phyloP scores from a whole-genome alignment of 208 protist genomes.

The Crithidia brevicula region DNA sequence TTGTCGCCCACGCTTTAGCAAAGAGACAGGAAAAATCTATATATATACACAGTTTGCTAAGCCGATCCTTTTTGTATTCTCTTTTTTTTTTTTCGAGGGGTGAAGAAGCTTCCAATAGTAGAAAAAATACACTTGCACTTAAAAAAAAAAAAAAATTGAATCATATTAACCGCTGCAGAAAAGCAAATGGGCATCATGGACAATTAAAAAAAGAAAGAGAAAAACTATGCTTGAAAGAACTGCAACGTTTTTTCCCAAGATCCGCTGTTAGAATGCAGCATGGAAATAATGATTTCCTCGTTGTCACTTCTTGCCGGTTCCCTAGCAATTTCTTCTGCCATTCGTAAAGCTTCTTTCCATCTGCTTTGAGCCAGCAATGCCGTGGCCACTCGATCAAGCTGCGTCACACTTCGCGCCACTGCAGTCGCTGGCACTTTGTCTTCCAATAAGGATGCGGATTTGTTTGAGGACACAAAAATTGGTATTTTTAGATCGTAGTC shows the following conservation, averaged over 20 bases:
- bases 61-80: background rate
- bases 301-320: slow-evolving; percentile 3
- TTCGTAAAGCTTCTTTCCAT: slow-evolving; percentile 32
- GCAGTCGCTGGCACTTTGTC: background rate
- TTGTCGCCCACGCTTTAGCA: too few species aligned
- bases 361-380: slow-evolving; percentile 13
- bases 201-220: background rate
- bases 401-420: slow-evolving; percentile 8
- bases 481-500: slow-evolving; percentile 36
- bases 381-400: slow-evolving; percentile 30
- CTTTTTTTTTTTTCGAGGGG: slow-evolving; percentile 25
- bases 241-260: slow-evolving; percentile 32
- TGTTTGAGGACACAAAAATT: background rate
- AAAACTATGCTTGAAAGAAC: slow-evolving; percentile 22
- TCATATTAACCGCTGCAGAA: background rate
- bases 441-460: background rate
- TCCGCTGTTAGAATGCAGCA: slow-evolving; percentile 1
- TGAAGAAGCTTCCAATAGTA: slow-evolving; percentile 3
- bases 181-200: background rate
- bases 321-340: slow-evolving; percentile 11
- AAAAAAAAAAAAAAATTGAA: slow-evolving; percentile 17
- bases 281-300: slow-evolving; percentile 21
- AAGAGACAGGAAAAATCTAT: too few species aligned
- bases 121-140: background rate
- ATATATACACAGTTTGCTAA: too few species aligned